Percentiles rank a stretch among this genome's conserved stretches.
These are phyloP conservation scores for Fusarium chaquense DNA, from an alignment of 2,329 filamentous ascomycete genomes.

Conservation along the genomic window DNA sequence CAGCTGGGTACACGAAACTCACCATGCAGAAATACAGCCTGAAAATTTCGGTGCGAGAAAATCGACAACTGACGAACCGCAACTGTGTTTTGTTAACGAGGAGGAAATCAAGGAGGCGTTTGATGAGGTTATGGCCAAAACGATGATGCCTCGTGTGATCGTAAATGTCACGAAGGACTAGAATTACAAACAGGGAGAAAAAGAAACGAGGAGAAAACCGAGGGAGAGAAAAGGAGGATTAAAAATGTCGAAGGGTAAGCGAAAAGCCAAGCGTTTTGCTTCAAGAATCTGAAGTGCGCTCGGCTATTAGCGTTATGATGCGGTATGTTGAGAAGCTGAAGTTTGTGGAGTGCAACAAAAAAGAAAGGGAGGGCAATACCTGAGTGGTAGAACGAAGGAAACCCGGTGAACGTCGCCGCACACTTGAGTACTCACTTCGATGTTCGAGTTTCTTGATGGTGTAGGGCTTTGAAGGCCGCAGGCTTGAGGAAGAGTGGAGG, in stretches of 20 bases:
- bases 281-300: background rate
- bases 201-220: background rate
- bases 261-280: background rate
- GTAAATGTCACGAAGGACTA: background rate
- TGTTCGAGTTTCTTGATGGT: background rate
- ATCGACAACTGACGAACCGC: slow-evolving; percentile 13
- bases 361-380: background rate
- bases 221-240: background rate
- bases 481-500: background rate
- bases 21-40: slow-evolving; percentile 9
- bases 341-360: background rate
- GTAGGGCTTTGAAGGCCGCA: background rate
- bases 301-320: background rate
- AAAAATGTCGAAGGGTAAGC: background rate
- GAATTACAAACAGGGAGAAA: background rate
- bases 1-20: slow-evolving; percentile 4
- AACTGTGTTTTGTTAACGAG: slow-evolving; percentile 5
- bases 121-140: background rate
- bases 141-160: slow-evolving; percentile 1
- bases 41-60: slow-evolving; percentile 2
- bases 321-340: background rate
- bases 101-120: background rate
- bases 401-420: background rate
- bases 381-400: background rate
- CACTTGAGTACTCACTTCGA: background rate